A percentile compares a stretch with the other conserved stretches of the same genome.
Conservation (phyloP, 352 stramenopile species). For the Globisporangium cystogenes region DNA sequence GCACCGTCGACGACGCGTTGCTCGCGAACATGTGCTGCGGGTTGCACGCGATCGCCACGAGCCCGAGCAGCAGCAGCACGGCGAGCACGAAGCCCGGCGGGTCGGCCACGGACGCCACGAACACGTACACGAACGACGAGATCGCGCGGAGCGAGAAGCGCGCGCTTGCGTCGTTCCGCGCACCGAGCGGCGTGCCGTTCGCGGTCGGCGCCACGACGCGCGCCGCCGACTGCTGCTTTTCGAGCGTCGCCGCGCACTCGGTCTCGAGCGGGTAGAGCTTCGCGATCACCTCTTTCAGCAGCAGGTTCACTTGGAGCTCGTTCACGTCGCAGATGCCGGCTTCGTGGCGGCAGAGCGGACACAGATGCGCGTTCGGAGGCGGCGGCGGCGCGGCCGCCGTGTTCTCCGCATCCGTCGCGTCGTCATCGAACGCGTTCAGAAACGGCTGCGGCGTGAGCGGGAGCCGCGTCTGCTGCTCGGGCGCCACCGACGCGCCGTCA, state of each 20-base stretch:
- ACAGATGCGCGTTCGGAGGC: conserved; percentile 26
- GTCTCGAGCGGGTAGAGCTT: conserved; percentile 52
- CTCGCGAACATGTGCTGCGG: conserved; percentile 42
- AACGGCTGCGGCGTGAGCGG: not conserved
- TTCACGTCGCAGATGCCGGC: conserved; percentile 16
- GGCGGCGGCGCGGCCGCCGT: not conserved
- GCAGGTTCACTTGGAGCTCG: conserved; percentile 56
- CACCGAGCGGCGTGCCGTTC: not conserved
- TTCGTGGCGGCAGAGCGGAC: conserved; percentile 59
- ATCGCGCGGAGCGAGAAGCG: conserved; percentile 46
- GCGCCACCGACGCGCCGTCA: conserved; percentile 6
- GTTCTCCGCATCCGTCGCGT: not conserved
- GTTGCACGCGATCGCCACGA: conserved; percentile 53
- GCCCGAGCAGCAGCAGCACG: conserved; percentile 52
- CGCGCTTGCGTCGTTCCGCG: not conserved
- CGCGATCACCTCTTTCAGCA: conserved; percentile 57
- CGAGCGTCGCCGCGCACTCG: conserved; percentile 21
- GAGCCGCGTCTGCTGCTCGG: not conserved
- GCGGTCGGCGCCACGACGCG: not conserved
- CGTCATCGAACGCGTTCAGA: conserved; percentile 1
- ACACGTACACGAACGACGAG: conserved; percentile 72
- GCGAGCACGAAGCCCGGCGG: conserved; percentile 72
- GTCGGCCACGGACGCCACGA: conserved; percentile 55
- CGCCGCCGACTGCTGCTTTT: conserved; percentile 34
- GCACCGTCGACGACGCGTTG: conserved; percentile 25